Evolutionary conservation across 1,284 basidiomycete species (phyloP), one percentile per base, ranked within the genome.

Genomic region (Apiotrichum siamense): DNA sequence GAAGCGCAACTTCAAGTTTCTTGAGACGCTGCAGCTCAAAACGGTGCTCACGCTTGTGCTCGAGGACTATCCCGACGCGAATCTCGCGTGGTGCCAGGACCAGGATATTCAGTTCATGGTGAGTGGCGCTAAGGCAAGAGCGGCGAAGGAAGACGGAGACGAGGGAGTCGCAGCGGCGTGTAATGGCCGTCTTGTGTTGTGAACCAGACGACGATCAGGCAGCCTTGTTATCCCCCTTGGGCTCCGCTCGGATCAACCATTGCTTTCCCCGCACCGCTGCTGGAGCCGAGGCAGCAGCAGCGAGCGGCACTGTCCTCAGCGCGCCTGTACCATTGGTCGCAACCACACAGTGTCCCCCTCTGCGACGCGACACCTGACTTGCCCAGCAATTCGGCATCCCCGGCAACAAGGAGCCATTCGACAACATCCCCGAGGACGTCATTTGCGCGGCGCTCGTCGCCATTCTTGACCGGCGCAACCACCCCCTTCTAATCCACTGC

Each of bases 401-500:
- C 2, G 79, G 78, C 2, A 80, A 80, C 70, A 81, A 75, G 62
- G 76, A 77, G 65, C 76, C 76, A 1, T 76, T 76, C 59, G 76
- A 76, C 47, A 75, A 76, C 49, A 76, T 80, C 37, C 78, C 78
- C 4, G 77, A 78, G 41, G 76, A 79, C 55, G 79, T 79, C 49
- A 78, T 81, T 54, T 74, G 76, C 24, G 73, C 75, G 1, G 79
- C 79, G 0, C 70, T 81, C 23, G 68, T 72, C n/a, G 75, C 77
- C 3, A 76, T 80, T 20, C 63, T 80, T n/a, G 79, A 81, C 59
- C 60, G 61, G 32, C 67, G 78, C 4, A 81, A 81, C 58, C 78
- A 79, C 52, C 79, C 79, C 1, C 70, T 81, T 25, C 63, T 80
- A 29, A 78, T 81, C 18, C 79, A 81, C 59, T 81, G 79, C 68